Evolutionary conservation across 768 basidiomycete genomes (phyloP).

Genomic region (Tylopilus felleus): DNA sequence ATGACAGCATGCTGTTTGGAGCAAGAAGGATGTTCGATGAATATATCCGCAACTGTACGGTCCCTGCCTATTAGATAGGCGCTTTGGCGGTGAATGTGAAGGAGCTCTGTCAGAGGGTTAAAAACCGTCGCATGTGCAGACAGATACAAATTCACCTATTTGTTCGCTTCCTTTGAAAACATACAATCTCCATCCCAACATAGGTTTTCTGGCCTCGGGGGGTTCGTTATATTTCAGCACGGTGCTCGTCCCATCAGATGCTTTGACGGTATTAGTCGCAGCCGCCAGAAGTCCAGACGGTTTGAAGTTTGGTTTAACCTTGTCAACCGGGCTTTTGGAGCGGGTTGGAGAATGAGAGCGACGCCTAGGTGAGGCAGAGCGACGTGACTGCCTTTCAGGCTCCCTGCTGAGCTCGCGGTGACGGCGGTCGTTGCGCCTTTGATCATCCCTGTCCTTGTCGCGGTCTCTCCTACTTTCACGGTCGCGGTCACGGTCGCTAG

Average conservation of each 20-base stretch:
- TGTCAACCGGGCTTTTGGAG: conserved; percentile 47
- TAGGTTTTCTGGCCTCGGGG: conserved; percentile 93
- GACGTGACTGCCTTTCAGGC: conserved; percentile 36
- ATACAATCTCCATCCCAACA: conserved; percentile 88
- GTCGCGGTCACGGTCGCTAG: conserved; percentile 4
- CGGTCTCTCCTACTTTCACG: conserved; percentile 13
- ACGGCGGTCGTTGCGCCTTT: conserved; percentile 29
- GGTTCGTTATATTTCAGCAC: conserved; percentile 98
- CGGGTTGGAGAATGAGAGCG: conserved; percentile 41
- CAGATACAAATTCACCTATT: conserved; percentile 59
- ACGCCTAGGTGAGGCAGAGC: conserved; percentile 55
- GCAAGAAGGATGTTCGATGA: conserved; percentile 93
- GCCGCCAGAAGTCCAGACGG: conserved; percentile 91
- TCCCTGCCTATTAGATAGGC: conserved; percentile 94
- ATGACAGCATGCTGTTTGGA: conserved; percentile 98
- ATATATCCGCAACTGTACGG: conserved; percentile 78
- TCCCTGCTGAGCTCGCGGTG: conserved; percentile 26
- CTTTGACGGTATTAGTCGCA: conserved; percentile 88
- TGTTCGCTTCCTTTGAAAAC: conserved; percentile 96
- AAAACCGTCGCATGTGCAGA: neutral
- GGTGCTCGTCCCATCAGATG: conserved; percentile 70
- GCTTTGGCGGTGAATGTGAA: conserved; percentile 92
- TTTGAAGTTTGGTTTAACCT: conserved; percentile 85
- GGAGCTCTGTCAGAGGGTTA: conserved; percentile 54
- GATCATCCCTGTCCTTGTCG: conserved; percentile 40